These are phyloP conservation scores for Picea sitchensis DNA, from an alignment of 75 land plant species.

Conservation along the genomic window DNA sequence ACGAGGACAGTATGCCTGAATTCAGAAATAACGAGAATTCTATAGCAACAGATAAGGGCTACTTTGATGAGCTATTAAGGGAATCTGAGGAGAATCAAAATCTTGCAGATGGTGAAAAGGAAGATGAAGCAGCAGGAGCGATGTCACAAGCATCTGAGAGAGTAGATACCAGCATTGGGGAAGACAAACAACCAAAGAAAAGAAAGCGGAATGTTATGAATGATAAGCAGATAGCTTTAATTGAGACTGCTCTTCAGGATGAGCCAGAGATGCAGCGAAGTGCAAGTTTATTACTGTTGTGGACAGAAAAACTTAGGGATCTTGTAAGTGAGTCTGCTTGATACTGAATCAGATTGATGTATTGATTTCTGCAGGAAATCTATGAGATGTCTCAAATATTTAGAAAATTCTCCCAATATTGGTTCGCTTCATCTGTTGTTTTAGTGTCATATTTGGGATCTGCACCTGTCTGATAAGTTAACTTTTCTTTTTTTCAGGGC, in stretches of 20 bases:
- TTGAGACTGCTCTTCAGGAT: conserved; percentile 69
- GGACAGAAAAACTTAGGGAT: conserved; percentile 68
- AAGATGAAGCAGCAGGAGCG: conserved; percentile 20
- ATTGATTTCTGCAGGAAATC: neutral
- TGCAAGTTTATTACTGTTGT: conserved; percentile 48
- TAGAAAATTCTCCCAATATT: neutral
- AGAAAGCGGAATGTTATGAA: conserved; percentile 89
- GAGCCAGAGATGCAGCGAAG: conserved; percentile 92
- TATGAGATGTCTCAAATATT: neutral
- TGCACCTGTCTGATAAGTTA: conserved; percentile 1
- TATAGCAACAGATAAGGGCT: conserved; percentile 1
- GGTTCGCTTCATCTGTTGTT: neutral
- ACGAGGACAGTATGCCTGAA: conserved; percentile 21
- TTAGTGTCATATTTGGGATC: neutral
- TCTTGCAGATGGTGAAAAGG: conserved; percentile 23
- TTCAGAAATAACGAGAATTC: conserved; percentile 17
- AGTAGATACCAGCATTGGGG: conserved; percentile 29
- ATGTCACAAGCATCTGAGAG: conserved; percentile 36
- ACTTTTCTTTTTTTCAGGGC: conserved; percentile 51
- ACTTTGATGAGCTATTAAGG: conserved; percentile 9
- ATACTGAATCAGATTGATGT: neutral
- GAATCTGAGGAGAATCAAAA: conserved; percentile 5
- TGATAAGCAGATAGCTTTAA: conserved; percentile 61
- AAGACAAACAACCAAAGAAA: conserved; percentile 66
- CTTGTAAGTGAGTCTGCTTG: conserved; percentile 39